Evolutionary conservation across 805 yeast genomes (phyloP).

Genomic region (Sugiyamaella qingdaonensis): DNA sequence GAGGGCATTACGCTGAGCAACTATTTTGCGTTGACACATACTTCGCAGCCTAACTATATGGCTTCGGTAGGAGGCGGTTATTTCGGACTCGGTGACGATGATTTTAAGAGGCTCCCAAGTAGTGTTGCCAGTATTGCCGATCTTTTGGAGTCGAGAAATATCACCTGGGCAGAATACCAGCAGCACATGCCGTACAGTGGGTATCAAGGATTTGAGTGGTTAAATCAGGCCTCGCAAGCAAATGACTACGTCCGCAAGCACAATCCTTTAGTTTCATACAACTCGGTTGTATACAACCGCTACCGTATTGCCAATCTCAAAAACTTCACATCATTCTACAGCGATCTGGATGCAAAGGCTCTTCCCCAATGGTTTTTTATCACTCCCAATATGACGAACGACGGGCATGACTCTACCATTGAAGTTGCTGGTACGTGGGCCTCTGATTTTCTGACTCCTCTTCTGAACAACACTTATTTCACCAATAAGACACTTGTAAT

Average conservation of each 20-base stretch:
- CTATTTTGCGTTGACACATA: slow-evolving; percentile 51
- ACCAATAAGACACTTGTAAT: slow-evolving; percentile 43
- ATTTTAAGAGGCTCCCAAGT: slow-evolving; percentile 41
- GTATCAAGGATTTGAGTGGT: slow-evolving; percentile 45
- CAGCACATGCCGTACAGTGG: slow-evolving; percentile 53
- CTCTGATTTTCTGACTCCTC: slow-evolving; percentile 41
- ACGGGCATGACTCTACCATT: slow-evolving; percentile 49
- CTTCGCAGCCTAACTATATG: slow-evolving; percentile 52
- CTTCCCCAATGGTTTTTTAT: slow-evolving; percentile 52
- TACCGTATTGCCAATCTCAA: slow-evolving; percentile 43
- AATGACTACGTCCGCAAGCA: slow-evolving; percentile 51
- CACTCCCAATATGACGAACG: slow-evolving; percentile 52
- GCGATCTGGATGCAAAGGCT: slow-evolving; percentile 37
- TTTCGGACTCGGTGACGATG: slow-evolving; percentile 45
- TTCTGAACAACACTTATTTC: slow-evolving; percentile 44
- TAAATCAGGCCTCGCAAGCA: slow-evolving; percentile 40
- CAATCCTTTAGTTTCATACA: slow-evolving; percentile 45
- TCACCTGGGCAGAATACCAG: slow-evolving; percentile 53
- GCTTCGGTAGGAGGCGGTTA: slow-evolving; percentile 50
- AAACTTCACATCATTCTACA: slow-evolving; percentile 43
- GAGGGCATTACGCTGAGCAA: slow-evolving; percentile 46
- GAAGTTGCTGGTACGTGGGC: slow-evolving; percentile 46
- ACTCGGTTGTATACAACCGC: slow-evolving; percentile 35
- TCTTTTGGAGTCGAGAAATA: slow-evolving; percentile 42
- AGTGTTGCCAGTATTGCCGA: slow-evolving; percentile 50